Base-by-base conservation (phyloP, 257 asterid genomes). In the Prunella vulgaris region DNA sequence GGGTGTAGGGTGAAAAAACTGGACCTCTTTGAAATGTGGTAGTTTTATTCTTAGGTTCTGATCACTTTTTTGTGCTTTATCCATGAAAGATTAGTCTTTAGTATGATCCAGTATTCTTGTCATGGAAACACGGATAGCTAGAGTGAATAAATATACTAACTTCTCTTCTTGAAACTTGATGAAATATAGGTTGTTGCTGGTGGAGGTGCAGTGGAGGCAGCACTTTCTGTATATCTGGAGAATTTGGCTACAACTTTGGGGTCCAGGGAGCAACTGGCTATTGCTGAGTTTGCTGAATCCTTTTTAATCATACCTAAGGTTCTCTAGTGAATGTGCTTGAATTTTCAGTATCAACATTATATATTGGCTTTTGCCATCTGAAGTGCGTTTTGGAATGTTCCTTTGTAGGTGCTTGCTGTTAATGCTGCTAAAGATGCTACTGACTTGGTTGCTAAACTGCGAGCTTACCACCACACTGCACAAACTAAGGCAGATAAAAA, bases 351-450 rank as follows among this genome's bases (percentile, higher is more conserved):
- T 4, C 8, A 8, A 3, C 4, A 20, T 56, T 62, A 10, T 53
- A 48, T 61, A 15, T 28, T 59, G 60, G 13, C 52, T 18, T 42
- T 5, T 21, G 24, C 56, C 57, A 48, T 61, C 49, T n/a, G 64
- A 32, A 48, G 10, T 24, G 54, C 32, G 51, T 65, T 17, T 61
- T 61, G 51, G 67, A 18, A 35, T 37, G 32, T 35, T 61, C 44
- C 32, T 61, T 35, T 61, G 0, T 61, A 94, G 99, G 95, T 94
- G 60, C 97, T 94, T 60, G 96, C 99, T 81, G 96, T 91, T 63
- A 91, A 94, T 85, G 99, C 99, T 80, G 99, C 99, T 64, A 94
- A 94, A 79, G 99, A 94, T 85, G 86, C 99, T 58, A 94, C 97
- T 1, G 99, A 94, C 42, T 86, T 94, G 80, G 97, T 94, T 59